phyloP scores from a whole-genome alignment of 78 protist species.

The Dictyostelium citrinum region DNA sequence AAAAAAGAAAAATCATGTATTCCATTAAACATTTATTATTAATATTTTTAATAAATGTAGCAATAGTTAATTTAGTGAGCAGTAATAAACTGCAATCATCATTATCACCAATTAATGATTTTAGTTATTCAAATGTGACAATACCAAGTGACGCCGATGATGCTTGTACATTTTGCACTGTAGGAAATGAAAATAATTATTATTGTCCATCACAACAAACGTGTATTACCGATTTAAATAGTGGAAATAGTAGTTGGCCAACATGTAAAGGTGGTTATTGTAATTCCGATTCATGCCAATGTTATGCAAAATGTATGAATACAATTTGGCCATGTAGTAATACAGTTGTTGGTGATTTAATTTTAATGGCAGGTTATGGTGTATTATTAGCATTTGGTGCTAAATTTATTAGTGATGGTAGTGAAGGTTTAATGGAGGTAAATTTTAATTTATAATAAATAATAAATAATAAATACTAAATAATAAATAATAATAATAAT shows the following conservation, averaged over 20 bases:
- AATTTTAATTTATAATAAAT: conserved; percentile 1
- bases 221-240: not conserved
- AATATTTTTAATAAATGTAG: not conserved
- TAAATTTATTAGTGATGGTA: conserved; percentile 86
- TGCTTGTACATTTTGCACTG: not conserved
- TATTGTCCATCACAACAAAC: not conserved
- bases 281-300: conserved; percentile 6
- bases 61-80: not conserved
- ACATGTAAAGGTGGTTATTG: conserved; percentile 32
- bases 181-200: not conserved
- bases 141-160: not conserved
- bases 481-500: too few species aligned
- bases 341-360: conserved; percentile 10
- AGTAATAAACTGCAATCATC: conserved; percentile 3
- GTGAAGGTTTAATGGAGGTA: conserved; percentile 79
- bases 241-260: conserved; percentile 3
- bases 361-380: conserved; percentile 41
- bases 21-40: not conserved
- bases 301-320: conserved; percentile 31
- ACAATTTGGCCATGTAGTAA: conserved; percentile 62
- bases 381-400: conserved; percentile 52
- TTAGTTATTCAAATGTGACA: not conserved
- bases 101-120: not conserved
- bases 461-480: too few species aligned
- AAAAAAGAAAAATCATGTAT: not conserved